These are phyloP conservation scores for Acer negundo DNA, from an alignment of 345 rosid species.

Conservation along the genomic window DNA sequence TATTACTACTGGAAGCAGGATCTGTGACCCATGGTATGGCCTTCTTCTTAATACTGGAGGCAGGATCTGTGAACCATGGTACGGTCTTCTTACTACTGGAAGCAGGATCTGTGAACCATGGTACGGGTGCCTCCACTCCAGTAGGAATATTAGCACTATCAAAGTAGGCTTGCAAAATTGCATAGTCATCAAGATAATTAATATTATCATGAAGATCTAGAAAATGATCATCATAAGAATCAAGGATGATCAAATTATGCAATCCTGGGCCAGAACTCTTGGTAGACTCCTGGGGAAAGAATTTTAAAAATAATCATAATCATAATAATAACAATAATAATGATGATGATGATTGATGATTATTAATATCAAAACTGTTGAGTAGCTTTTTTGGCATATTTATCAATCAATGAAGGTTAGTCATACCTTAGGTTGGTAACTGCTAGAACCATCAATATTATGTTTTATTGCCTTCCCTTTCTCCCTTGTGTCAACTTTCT, in stretches of 20 bases:
- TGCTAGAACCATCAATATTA: slow-evolving; percentile 25
- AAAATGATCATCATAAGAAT: slow-evolving; percentile 39
- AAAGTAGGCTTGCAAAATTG: slow-evolving; percentile 62
- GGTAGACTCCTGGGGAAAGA: slow-evolving; percentile 17
- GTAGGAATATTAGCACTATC: slow-evolving; percentile 69
- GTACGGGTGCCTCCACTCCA: slow-evolving; percentile 78
- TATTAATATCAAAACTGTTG: neutral
- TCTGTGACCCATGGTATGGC: slow-evolving; percentile 60
- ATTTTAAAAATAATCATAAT: neutral
- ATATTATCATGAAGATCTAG: slow-evolving; percentile 31
- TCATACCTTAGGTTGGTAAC: slow-evolving; percentile 34
- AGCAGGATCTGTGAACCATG: slow-evolving; percentile 50
- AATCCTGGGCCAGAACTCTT: slow-evolving; percentile 33
- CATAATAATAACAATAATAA: neutral
- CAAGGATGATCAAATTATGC: slow-evolving; percentile 35
- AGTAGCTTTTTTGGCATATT: neutral
- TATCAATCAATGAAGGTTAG: neutral
- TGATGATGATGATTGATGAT: no score
- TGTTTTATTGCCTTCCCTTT: slow-evolving; percentile 64
- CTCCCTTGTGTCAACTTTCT: slow-evolving; percentile 37
- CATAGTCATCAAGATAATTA: slow-evolving; percentile 47
- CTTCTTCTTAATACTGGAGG: slow-evolving; percentile 22
- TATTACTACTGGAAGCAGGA: slow-evolving; percentile 29
- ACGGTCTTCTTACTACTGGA: slow-evolving; percentile 32
- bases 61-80: slow-evolving; percentile 55